These are phyloP conservation scores for Neonectria neomacrospora DNA, from an alignment of 2,329 filamentous ascomycete species.

Conservation along the genomic window DNA sequence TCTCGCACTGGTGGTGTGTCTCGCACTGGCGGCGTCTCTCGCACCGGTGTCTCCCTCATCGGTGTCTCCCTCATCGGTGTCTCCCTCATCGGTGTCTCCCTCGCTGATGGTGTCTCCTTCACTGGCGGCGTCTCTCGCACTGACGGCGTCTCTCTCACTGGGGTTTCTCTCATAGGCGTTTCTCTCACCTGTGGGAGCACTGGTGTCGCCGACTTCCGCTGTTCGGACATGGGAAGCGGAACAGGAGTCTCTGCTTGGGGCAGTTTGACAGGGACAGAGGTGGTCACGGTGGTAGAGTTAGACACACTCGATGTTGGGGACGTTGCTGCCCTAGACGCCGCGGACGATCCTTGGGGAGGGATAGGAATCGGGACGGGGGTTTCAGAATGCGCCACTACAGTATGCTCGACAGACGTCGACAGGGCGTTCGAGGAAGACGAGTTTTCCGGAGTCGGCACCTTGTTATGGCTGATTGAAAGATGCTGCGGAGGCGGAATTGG, in stretches of 20 bases:
- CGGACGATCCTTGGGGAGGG: slow-evolving; percentile 44
- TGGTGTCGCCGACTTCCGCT: slow-evolving; percentile 47
- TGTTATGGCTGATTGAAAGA: slow-evolving; percentile 44
- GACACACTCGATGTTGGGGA: slow-evolving; percentile 47
- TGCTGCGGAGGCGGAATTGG: slow-evolving; percentile 62
- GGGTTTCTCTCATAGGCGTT: slow-evolving; percentile 24
- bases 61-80: background rate
- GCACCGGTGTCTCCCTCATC: too few species aligned
- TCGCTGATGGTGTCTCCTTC: background rate
- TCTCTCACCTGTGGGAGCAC: slow-evolving; percentile 47
- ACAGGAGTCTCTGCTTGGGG: slow-evolving; percentile 51
- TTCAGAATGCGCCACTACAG: slow-evolving; percentile 48
- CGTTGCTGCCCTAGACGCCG: slow-evolving; percentile 44
- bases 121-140: background rate
- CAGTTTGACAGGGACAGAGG: slow-evolving; percentile 46
- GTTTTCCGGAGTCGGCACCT: slow-evolving; percentile 41
- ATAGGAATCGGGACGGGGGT: slow-evolving; percentile 57
- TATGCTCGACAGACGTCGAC: slow-evolving; percentile 32
- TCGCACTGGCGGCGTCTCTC: background rate
- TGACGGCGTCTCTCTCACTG: background rate
- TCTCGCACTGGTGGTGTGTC: slow-evolving; percentile 33
- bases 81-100: slow-evolving; percentile 35
- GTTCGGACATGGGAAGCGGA: slow-evolving; percentile 50
- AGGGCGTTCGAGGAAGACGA: slow-evolving; percentile 34
- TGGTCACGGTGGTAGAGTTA: slow-evolving; percentile 38